These are phyloP conservation scores for Botrytis byssoidea DNA, from an alignment of 2,329 filamentous ascomycete genomes.

Conservation along the genomic window DNA sequence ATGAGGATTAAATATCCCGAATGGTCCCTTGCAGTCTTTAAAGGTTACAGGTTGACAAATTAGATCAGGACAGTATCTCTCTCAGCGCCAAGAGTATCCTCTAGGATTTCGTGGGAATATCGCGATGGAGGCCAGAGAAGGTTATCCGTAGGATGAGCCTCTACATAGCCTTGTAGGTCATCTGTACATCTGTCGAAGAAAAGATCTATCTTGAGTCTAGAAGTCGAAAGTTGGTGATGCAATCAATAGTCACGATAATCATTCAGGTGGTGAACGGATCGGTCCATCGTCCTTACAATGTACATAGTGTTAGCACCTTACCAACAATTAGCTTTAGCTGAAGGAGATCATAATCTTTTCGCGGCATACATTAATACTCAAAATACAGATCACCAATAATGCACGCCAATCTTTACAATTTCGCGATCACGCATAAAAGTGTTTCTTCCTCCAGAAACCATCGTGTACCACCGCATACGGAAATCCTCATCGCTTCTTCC, in stretches of 20 bases:
- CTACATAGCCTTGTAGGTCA: neutral
- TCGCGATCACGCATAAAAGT: neutral
- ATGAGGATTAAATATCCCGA: neutral
- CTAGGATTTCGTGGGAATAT: neutral
- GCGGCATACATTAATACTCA: neutral
- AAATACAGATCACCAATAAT: neutral
- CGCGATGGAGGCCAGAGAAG: neutral
- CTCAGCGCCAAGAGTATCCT: neutral
- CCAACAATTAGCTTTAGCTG: neutral
- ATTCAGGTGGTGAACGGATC: neutral
- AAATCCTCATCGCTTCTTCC: constrained; percentile 2
- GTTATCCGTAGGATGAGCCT: neutral
- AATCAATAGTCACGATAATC: neutral
- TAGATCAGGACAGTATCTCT: neutral
- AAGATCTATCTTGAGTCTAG: neutral
- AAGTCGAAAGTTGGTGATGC: neutral
- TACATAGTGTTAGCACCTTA: neutral
- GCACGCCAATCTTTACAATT: neutral
- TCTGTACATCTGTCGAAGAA: neutral
- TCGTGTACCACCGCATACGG: neutral
- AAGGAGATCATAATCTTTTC: neutral
- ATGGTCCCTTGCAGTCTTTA: neutral
- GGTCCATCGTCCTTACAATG: neutral
- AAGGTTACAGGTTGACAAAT: neutral
- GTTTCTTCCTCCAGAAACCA: neutral